Evolutionary conservation across 805 yeast genomes (phyloP).

Genomic region (Debaryomyces castellii): DNA sequence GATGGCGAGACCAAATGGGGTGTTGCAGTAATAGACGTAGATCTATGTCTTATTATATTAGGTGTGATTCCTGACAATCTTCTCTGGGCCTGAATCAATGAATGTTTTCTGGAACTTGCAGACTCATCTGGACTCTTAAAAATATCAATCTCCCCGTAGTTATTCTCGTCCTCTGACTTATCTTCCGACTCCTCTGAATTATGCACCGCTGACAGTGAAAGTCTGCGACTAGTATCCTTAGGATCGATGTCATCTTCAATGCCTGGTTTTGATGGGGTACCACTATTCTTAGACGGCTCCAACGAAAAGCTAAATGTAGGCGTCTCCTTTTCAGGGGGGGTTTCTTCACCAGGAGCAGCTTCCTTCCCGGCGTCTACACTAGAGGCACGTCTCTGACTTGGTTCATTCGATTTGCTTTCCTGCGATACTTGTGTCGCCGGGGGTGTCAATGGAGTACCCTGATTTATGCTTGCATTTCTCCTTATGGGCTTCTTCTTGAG

Average conservation of each 20-base stretch:
- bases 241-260: conserved; percentile 27
- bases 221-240: conserved; percentile 14
- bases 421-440: conserved; percentile 3
- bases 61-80: conserved; percentile 36
- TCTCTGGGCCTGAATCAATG: conserved; percentile 30
- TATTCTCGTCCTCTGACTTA: conserved; percentile 16
- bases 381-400: not conserved
- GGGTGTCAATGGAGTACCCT: conserved; percentile 3
- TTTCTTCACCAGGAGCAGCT: not conserved
- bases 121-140: conserved; percentile 26
- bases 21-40: conserved; percentile 28
- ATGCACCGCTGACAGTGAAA: not conserved
- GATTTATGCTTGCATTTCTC: conserved; percentile 4
- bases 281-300: conserved; percentile 1
- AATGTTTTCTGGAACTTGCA: conserved; percentile 20
- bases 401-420: not conserved
- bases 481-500: conserved; percentile 25
- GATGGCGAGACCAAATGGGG: conserved; percentile 9
- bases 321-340: not conserved
- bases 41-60: conserved; percentile 21
- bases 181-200: conserved; percentile 7
- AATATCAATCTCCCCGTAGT: conserved; percentile 22
- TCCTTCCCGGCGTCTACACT: not conserved
- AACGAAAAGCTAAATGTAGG: conserved; percentile 6
- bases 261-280: not conserved